Evolutionary conservation across 2,329 filamentous ascomycete genomes (phyloP).

Genomic region (Talaromyces islandicus): DNA sequence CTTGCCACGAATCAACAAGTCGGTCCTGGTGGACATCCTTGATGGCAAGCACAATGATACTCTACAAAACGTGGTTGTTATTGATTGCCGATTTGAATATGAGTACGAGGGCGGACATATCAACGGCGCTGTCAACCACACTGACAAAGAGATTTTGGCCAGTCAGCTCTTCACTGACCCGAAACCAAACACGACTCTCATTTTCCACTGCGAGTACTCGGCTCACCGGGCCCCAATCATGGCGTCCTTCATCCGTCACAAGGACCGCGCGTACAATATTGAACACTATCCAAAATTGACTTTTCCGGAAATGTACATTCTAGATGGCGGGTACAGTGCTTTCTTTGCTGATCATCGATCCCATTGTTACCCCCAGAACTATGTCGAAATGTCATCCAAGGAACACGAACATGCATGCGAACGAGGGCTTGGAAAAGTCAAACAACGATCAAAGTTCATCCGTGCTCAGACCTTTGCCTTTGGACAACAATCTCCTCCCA

Average conservation of each 20-base stretch:
- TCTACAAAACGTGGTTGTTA: conserved; percentile 77
- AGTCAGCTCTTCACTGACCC: conserved; percentile 69
- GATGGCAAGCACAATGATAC: conserved; percentile 72
- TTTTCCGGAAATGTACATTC: conserved; percentile 96
- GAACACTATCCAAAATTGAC: conserved; percentile 81
- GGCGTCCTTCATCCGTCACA: conserved; percentile 85
- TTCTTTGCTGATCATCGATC: conserved; percentile 77
- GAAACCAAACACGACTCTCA: conserved; percentile 67
- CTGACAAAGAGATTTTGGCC: conserved; percentile 85
- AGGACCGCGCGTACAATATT: conserved; percentile 78
- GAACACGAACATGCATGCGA: conserved; percentile 91
- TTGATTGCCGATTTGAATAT: conserved; percentile 98
- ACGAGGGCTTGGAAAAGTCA: conserved; percentile 87
- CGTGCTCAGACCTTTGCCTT: conserved; percentile 94
- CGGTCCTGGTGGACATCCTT: conserved; percentile 78
- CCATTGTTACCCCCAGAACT: conserved; percentile 88
- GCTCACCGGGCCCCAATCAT: conserved; percentile 93
- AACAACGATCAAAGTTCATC: conserved; percentile 76
- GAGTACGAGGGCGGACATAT: conserved; percentile 97
- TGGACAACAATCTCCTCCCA: conserved; percentile 60
- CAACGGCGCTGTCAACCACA: conserved; percentile 87
- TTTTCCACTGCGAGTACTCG: conserved; percentile 98
- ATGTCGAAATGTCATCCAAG: conserved; percentile 92
- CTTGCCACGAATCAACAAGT: conserved; percentile 77
- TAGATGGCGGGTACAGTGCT: conserved; percentile 91